phyloP scores from a whole-genome alignment of 768 basidiomycete genomes.

The Pleurotus cornucopiae region DNA sequence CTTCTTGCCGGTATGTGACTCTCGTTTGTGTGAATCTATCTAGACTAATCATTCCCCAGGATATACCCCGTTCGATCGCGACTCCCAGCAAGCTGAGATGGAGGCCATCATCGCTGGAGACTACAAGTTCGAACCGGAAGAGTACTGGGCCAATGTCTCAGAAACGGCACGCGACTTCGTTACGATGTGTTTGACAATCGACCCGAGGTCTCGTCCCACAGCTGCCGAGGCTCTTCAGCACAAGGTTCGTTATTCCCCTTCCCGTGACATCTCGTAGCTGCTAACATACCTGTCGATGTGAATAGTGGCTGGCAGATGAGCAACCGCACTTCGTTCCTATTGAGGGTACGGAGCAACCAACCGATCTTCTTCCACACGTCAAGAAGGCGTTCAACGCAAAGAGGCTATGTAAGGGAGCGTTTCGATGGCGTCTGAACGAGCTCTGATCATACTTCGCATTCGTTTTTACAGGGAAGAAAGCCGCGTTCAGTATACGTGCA shows the following conservation, averaged over 20 bases:
- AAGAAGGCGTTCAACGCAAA: constrained; percentile 88
- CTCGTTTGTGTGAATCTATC: neutral
- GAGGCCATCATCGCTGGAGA: constrained; percentile 92
- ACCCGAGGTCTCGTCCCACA: constrained; percentile 77
- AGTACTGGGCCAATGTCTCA: constrained; percentile 87
- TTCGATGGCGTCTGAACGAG: constrained; percentile 3
- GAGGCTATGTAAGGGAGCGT: constrained; percentile 62
- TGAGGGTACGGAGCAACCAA: constrained; percentile 53
- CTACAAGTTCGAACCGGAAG: constrained; percentile 77
- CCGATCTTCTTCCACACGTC: constrained; percentile 84
- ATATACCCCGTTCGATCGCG: constrained; percentile 97
- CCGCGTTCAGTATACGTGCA: constrained; percentile 82
- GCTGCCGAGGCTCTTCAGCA: constrained; percentile 72
- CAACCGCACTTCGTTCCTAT: constrained; percentile 69
- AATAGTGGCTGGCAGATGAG: constrained; percentile 67
- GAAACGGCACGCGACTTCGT: constrained; percentile 84
- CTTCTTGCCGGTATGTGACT: constrained; percentile 43
- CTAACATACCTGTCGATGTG: neutral
- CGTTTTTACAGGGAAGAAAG: constrained; percentile 69
- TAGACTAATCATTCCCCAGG: constrained; percentile 28
- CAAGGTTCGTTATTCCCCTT: constrained; percentile 27
- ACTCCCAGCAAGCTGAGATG: constrained; percentile 85
- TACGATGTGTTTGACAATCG: constrained; percentile 73
- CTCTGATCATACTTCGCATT: constrained; percentile 8
- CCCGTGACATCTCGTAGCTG: too few species aligned